phyloP scores from a whole-genome alignment of 352 stramenopile species.

The Nannochloropsis limnetica region DNA sequence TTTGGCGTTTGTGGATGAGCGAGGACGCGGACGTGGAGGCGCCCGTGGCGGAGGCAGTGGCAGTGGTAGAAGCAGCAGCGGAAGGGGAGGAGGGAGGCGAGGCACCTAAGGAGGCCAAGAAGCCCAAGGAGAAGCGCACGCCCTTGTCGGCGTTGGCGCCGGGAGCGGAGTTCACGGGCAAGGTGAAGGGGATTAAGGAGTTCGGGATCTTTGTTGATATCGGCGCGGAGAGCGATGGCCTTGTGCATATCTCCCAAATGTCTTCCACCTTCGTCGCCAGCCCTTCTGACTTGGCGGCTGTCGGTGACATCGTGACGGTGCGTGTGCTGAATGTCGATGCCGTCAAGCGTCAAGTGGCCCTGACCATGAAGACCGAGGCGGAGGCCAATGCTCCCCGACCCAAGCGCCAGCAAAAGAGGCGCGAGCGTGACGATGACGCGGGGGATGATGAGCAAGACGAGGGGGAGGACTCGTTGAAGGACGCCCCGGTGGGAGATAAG shows the following conservation, averaged over 20 bases:
- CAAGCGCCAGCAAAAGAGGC: background rate
- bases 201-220: conserved; percentile 35
- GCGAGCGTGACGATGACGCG: background rate
- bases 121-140: conserved; percentile 9
- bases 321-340: conserved; percentile 20
- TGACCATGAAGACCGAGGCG: conserved; percentile 5
- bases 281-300: background rate
- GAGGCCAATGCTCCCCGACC: background rate
- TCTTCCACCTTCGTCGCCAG: background rate
- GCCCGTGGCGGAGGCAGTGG: background rate
- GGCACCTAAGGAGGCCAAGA: background rate
- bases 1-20: background rate
- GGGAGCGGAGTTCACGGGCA: conserved; percentile 31
- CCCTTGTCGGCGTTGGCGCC: background rate
- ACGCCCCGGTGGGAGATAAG: background rate
- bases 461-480: background rate
- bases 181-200: conserved; percentile 33
- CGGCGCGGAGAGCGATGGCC: conserved; percentile 32
- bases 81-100: background rate
- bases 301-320: background rate
- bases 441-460: background rate
- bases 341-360: background rate
- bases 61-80: background rate
- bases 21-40: background rate
- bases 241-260: conserved; percentile 34